Evolutionary conservation across 768 basidiomycete genomes (phyloP), one percentile per base, ranked within the genome.

Genomic region (Leucocoprinus leucothites): DNA sequence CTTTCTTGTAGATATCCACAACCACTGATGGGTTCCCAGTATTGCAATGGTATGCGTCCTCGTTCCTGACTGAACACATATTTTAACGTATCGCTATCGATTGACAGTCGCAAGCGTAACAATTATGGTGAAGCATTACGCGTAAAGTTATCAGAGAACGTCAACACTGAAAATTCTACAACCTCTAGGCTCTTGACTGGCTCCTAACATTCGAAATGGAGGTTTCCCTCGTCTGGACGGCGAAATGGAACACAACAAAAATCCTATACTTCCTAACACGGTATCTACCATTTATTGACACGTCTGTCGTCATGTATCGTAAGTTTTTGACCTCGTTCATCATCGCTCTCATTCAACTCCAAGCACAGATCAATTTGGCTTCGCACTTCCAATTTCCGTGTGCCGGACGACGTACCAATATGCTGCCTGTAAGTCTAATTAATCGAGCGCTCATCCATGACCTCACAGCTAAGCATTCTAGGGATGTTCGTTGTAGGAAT

Each of bases 181-280:
- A n/a, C n/a, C n/a, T n/a, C 14, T 21, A 56, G 53, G 52, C 18
- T 28, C 36, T 54, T 9, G 67, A 69, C 55, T 65, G 59, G 58
- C 35, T 66, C 26, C 49, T 67, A 48, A 68, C 66, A 16, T 50
- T 67, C 9, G 53, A 61, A 4, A n/a, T 58, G 14, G 67, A 69
- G 48, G 51, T 57, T 9, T 46, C 43, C 7, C 35, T 57, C 21
- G 25, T 57, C 18, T 57, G 57, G 57, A 18, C 28, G 9, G 26
- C 38, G 25, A 25, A 26, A 34, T 57, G 57, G 57, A 57, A 57
- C 19, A 31, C 28, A 9, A 48, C 51, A 16, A 57, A 57, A 35
- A 19, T 57, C 18, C 24, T 57, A 6, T 57, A 51, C 25, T 52
- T 57, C 21, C 51, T 57, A 8, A 38, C 51, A 18, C 50, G 57